phyloP scores from a whole-genome alignment of 805 yeast genomes.

The Cyberlindnera japonica region DNA sequence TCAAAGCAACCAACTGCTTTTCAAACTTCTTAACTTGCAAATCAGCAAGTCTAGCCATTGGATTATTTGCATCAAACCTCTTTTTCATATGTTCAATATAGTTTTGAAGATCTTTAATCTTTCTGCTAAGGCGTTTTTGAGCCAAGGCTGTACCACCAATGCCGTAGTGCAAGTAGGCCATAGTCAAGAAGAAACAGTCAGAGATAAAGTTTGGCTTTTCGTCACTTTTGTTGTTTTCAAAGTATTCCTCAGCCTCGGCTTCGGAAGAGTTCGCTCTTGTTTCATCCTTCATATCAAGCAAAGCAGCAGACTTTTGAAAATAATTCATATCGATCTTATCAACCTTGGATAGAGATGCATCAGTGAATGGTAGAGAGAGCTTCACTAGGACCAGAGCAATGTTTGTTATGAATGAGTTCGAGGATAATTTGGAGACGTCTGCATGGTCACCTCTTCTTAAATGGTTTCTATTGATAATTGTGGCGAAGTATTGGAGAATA shows the following conservation, averaged over 20 bases:
- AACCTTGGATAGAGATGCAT: conserved; percentile 58
- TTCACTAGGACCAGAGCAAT: conserved; percentile 61
- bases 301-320: conserved; percentile 43
- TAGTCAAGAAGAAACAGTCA: conserved; percentile 77
- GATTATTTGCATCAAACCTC: conserved; percentile 30
- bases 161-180: conserved; percentile 84
- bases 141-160: conserved; percentile 69
- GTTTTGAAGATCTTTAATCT: conserved; percentile 47
- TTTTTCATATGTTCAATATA: conserved; percentile 45
- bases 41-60: conserved; percentile 30
- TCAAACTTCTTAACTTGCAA: conserved; percentile 50
- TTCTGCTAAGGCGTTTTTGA: conserved; percentile 52
- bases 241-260: conserved; percentile 61
- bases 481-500: conserved; percentile 65
- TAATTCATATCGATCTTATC: conserved; percentile 75
- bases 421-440: conserved; percentile 57
- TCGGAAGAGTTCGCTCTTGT: conserved; percentile 77
- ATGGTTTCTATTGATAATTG: conserved; percentile 77
- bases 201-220: conserved; percentile 75
- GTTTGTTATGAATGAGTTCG: conserved; percentile 82
- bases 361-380: conserved; percentile 82
- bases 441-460: conserved; percentile 85
- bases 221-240: conserved; percentile 36
- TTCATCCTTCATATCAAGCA: conserved; percentile 72
- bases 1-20: conserved; percentile 35